Evolutionary conservation across 495 filamentous ascomycete species (phyloP).

Genomic region (Penicillium cinerascens): DNA sequence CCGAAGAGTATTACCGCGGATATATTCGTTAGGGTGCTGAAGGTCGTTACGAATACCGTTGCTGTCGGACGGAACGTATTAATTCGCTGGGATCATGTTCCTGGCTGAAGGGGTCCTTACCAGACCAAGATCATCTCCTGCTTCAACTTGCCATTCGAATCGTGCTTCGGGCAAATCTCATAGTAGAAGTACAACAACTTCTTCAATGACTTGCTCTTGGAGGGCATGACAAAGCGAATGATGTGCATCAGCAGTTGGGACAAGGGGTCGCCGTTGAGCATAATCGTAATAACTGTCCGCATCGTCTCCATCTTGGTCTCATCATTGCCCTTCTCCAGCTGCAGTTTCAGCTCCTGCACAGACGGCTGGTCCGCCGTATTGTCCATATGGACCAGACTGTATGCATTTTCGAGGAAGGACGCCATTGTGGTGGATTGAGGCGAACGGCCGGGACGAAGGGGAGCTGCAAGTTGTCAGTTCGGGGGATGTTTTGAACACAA

Average conservation of each 20-base stretch:
- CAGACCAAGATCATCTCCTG: constrained; percentile 99
- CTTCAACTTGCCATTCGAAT: constrained; percentile 87
- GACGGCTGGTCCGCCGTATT: constrained; percentile 90
- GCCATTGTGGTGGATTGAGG: constrained; percentile 66
- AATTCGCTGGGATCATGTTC: constrained; percentile 5
- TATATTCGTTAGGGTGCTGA: constrained; percentile 97
- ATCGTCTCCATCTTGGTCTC: constrained; percentile 97
- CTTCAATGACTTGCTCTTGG: constrained; percentile 93
- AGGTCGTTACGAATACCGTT: constrained; percentile 98
- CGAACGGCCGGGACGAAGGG: constrained; percentile 26
- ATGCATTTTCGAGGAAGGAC: constrained; percentile 86
- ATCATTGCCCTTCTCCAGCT: constrained; percentile 96
- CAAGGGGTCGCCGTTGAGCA: constrained; percentile 98
- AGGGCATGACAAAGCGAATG: constrained; percentile 99
- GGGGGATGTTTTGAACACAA: constrained; percentile 37
- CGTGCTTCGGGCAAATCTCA: constrained; percentile 96
- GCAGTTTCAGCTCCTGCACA: constrained; percentile 82
- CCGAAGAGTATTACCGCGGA: constrained; percentile 91
- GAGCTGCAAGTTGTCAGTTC: constrained; percentile 42
- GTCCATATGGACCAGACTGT: constrained; percentile 94
- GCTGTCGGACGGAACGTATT: constrained; percentile 44
- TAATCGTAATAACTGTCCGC: constrained; percentile 93
- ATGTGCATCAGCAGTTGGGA: constrained; percentile 97
- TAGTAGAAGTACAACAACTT: constrained; percentile 99
- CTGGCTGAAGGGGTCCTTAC: constrained; percentile 48